Base-by-base conservation (phyloP, 1,284 basidiomycete species). In the Filobasidium uniguttulatum region DNA sequence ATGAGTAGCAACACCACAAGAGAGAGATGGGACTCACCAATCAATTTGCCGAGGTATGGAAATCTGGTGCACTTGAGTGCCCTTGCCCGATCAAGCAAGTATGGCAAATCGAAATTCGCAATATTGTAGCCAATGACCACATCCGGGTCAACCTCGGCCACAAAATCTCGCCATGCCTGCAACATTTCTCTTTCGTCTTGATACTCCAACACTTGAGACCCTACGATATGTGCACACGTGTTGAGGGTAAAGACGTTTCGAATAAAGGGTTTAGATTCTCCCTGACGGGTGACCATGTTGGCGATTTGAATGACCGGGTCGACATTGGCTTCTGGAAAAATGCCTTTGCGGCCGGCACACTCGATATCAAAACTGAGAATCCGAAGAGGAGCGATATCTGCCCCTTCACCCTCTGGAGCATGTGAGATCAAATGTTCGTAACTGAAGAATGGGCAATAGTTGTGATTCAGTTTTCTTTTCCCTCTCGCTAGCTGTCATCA, bases 221-320 rank as follows among this genome's bases (percentile, higher is more conserved):
- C 91, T 47, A 91, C 88, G 47, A 96, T 96, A 62, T 93, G 77
- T 0, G 89, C 77, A 62, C 90, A 96, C 0, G 83, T 81, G 61
- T 93, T 90, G 41, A 96, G 77, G 0, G 90, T 93, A 66, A 96
- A 96, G n/a, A 96, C 77, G 59, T 96, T 96, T 7, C 90, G 80
- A 56, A 96, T 81, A 68, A 96, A 96, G 0, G 90, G 91, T 53
- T 86, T 81, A 33, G 72, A 73, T 62, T 94, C 90, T 57, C 90
- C 89, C 76, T 96, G 91, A 2, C 83, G 75, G 26, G 89, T 94
- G 1, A 96, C 90, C 90, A 96, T 94, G 63, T 88, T 91, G 1
- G 90, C 90, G 52, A 96, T 94, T 61, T 96, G 90, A 60, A 96
- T 96, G 52, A 96, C 87, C 3, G 90, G 90, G 64, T 96, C 90